phyloP scores from a whole-genome alignment of 148 eudicot species.

The Chenopodium suecicum region DNA sequence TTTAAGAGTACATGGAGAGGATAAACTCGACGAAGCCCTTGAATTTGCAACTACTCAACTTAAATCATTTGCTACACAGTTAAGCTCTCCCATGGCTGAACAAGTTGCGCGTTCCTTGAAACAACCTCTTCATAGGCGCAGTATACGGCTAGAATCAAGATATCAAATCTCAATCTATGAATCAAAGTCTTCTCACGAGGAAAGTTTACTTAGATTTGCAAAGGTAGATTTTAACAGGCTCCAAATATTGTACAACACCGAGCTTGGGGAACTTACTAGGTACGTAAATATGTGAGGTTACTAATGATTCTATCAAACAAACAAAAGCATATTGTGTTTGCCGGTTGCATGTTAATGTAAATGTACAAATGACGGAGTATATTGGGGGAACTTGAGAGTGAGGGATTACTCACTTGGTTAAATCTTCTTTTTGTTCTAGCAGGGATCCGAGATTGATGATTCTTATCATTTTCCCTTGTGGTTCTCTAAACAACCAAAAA shows the following conservation, averaged over 20 bases:
- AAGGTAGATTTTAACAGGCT: conserved; percentile 43
- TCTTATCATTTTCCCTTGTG: too few species aligned
- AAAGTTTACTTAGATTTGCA: conserved; percentile 31
- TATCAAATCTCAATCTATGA: conserved; percentile 37
- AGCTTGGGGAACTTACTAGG: conserved; percentile 32
- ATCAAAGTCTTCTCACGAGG: conserved; percentile 22
- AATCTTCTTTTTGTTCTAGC: too few species aligned
- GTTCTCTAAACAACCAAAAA: too few species aligned
- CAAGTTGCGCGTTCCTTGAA: conserved; percentile 28
- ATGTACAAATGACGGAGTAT: too few species aligned
- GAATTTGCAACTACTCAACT: conserved; percentile 9
- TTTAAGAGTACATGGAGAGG: conserved; percentile 23
- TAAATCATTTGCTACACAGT: neutral
- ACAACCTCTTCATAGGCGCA: conserved; percentile 35
- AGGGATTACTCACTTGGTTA: too few species aligned
- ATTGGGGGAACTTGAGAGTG: too few species aligned
- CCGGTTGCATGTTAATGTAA: too few species aligned
- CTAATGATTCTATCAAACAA: too few species aligned
- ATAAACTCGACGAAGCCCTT: conserved; percentile 25
- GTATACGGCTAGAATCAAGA: conserved; percentile 36
- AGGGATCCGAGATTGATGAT: too few species aligned
- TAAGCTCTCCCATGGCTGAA: neutral
- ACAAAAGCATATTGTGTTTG: too few species aligned
- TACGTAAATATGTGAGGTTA: neutral
- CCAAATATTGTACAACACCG: conserved; percentile 34